phyloP scores from a whole-genome alignment of 2,329 filamentous ascomycete genomes.

The Fusarium newnesense region DNA sequence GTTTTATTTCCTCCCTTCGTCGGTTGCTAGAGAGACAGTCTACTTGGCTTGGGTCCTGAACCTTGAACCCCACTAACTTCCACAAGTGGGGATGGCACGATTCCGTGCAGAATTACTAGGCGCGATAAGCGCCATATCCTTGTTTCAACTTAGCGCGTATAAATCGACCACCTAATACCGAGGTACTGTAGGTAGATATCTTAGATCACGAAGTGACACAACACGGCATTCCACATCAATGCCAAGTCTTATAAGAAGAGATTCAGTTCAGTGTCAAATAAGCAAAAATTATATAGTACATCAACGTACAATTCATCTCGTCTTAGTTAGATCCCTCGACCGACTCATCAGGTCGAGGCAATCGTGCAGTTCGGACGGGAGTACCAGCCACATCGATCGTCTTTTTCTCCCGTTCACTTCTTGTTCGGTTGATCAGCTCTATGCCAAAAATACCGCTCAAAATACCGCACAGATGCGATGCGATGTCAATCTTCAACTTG shows the following conservation, averaged over 20 bases:
- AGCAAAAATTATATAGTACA: constrained; percentile 32
- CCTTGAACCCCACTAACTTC: constrained; percentile 16
- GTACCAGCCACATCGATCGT: constrained; percentile 24
- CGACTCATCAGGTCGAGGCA: constrained; percentile 1
- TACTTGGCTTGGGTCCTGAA: constrained; percentile 20
- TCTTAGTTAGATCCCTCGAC: constrained; percentile 1
- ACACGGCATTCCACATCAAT: not conserved
- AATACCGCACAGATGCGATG: constrained; percentile 65
- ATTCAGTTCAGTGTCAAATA: constrained; percentile 24
- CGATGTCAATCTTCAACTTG: constrained; percentile 59
- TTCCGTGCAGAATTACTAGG: constrained; percentile 5
- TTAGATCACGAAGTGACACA: not conserved
- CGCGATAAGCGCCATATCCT: constrained; percentile 37
- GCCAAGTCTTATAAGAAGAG: constrained; percentile 6
- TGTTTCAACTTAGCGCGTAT: constrained; percentile 14
- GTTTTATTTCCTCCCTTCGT: not conserved
- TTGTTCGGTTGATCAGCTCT: constrained; percentile 45
- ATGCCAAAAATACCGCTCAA: constrained; percentile 57
- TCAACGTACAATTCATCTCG: not conserved
- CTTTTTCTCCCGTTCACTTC: constrained; percentile 26
- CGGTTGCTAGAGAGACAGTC: constrained; percentile 34
- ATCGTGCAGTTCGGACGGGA: not conserved
- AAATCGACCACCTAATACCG: not conserved
- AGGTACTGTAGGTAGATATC: not conserved
- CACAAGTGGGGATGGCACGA: constrained; percentile 1